Conservation (phyloP, 768 basidiomycete species). For the Macrolepiota albuminosa region DNA sequence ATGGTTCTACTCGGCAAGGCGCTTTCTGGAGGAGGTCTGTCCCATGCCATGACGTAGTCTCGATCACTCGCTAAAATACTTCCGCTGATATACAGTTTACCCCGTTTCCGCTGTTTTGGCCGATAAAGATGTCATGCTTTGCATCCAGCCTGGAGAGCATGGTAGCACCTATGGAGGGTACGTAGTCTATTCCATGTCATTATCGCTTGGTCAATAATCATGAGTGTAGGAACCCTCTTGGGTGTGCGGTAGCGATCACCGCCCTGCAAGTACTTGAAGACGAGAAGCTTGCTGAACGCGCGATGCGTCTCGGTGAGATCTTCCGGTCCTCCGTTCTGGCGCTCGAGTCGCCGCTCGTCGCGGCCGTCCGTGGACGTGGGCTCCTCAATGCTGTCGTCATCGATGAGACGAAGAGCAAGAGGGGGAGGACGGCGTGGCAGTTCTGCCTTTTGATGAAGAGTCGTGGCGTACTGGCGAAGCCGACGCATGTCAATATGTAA, state of each 20-base stretch:
- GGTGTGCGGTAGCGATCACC: slow-evolving; percentile 93
- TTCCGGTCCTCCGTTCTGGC: slow-evolving; percentile 67
- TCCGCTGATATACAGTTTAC: slow-evolving; percentile 82
- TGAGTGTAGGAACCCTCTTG: slow-evolving; percentile 78
- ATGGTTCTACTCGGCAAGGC: slow-evolving; percentile 94
- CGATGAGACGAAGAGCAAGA: slow-evolving; percentile 72
- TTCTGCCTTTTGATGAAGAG: slow-evolving; percentile 90
- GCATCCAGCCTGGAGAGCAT: slow-evolving; percentile 92
- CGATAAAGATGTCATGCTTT: slow-evolving; percentile 88
- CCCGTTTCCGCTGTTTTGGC: slow-evolving; percentile 95
- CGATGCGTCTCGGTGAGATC: slow-evolving; percentile 68
- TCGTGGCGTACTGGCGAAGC: slow-evolving; percentile 90
- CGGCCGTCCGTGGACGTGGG: slow-evolving; percentile 79
- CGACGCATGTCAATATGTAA: slow-evolving; percentile 92
- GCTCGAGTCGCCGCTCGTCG: slow-evolving; percentile 67
- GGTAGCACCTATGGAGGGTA: slow-evolving; percentile 95
- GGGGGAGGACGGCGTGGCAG: slow-evolving; percentile 91
- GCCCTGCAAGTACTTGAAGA: slow-evolving; percentile 88
- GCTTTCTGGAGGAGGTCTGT: slow-evolving; percentile 88
- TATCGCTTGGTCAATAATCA: background rate
- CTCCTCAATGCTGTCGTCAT: slow-evolving; percentile 93
- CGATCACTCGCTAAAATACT: background rate
- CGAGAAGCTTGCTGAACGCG: slow-evolving; percentile 81
- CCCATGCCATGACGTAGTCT: background rate
- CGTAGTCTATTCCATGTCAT: slow-evolving; percentile 18